Evolutionary conservation across 257 asterid genomes (phyloP), one percentile per base, ranked within the genome.

Genomic region (Solanum dulcamara): DNA sequence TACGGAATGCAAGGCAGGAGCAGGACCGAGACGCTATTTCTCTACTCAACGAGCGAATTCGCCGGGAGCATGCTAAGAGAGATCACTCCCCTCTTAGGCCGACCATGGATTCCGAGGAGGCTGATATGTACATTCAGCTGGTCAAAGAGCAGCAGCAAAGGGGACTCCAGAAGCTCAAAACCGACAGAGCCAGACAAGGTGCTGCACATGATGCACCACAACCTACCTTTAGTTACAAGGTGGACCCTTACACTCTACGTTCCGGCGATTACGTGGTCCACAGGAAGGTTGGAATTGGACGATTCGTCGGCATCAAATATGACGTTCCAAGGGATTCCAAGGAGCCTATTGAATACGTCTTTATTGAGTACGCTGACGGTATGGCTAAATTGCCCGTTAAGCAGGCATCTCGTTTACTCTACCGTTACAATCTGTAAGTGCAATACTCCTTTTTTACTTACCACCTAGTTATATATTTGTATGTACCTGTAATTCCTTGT

Each of bases 281-380:
- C 88, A 96, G 91, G 90, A 96, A 93, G 89, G 96, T 93, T 33
- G 99, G 99, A 55, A 81, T 96, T 30, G 99, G 98, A 48, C 91
- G 96, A 55, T 96, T 96, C 89, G 94, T 91, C 18, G 91, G 93
- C 68, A 90, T 96, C 74, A 94, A 96, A 87, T 93, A 85, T 81
- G 98, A 96, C 88, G 92, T 93, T 44, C 85, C 96, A 5, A 95
- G 88, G 83, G 83, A 86, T 75, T 88, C 94, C 10, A 81, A 93
- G 0, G 90, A 84, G 87, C 95, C 98, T 12, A 89, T 86, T 84
- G 99, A 96, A 92, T 95, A 93, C 84, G 97, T 96, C 62, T 96
- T 93, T 90, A 95, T 96, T 4, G 98, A 96, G 93, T 96, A 92
- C 81, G 96, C 97, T 20, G 99, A 96, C 87, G 99, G 98, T 80